phyloP scores from a whole-genome alignment of 331 rosid species.

The Rhamnella rubrinervis region DNA sequence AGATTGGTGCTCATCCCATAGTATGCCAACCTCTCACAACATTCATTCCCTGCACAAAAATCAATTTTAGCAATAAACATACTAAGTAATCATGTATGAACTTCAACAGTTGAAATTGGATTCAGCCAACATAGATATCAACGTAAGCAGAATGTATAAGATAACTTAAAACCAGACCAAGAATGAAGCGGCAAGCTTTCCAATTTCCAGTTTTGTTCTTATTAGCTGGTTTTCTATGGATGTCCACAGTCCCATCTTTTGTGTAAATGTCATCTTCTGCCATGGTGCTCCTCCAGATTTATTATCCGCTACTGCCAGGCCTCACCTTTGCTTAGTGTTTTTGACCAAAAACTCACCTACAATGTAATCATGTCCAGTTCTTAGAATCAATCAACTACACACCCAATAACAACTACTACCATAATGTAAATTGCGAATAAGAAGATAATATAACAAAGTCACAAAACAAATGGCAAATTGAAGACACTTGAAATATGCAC shows the following conservation, averaged over 20 bases:
- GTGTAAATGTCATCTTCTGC: background rate
- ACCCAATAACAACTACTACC: too few species aligned
- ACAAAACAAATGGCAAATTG: too few species aligned
- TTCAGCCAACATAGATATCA: background rate
- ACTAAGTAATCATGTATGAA: background rate
- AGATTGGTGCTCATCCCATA: constrained; percentile 1
- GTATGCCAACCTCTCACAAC: constrained; percentile 1
- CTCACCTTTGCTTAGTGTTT: background rate
- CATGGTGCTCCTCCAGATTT: background rate
- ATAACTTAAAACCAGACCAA: background rate
- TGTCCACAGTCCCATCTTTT: background rate
- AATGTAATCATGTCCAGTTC: background rate
- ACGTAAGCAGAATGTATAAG: background rate
- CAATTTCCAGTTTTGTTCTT: constrained; percentile 1
- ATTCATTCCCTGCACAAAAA: background rate
- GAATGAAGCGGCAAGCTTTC: background rate
- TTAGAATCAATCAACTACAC: too few species aligned
- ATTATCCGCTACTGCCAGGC: background rate
- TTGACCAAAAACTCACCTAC: background rate
- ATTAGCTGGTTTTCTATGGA: background rate
- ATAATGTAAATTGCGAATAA: too few species aligned
- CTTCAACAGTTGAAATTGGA: background rate
- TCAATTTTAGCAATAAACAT: background rate
- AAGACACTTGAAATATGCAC: too few species aligned
- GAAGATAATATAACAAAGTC: too few species aligned